phyloP scores from a whole-genome alignment of 805 yeast species.

The Scheffersomyces coipomensis region DNA sequence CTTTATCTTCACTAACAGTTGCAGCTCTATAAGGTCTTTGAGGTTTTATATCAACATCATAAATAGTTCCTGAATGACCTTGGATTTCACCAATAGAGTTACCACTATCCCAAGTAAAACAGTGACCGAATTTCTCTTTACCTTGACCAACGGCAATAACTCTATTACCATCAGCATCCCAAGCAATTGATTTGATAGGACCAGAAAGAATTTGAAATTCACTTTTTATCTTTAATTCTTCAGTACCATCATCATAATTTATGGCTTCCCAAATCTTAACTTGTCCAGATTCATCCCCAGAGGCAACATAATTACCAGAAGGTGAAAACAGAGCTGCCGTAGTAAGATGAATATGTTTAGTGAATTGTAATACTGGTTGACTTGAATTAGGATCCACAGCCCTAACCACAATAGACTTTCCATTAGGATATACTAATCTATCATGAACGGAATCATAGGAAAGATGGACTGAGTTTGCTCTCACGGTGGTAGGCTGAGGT shows the following conservation, averaged over 20 bases:
- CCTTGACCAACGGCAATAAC: conserved; percentile 95
- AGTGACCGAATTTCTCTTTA: conserved; percentile 86
- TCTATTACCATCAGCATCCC: conserved; percentile 89
- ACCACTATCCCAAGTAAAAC: conserved; percentile 92
- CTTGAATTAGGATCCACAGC: conserved; percentile 53
- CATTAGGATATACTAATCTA: conserved; percentile 77
- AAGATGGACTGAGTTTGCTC: conserved; percentile 69
- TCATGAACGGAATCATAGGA: conserved; percentile 71
- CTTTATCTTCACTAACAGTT: conserved; percentile 87
- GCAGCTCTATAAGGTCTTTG: conserved; percentile 91
- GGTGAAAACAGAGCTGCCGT: conserved; percentile 89
- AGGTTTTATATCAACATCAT: conserved; percentile 81
- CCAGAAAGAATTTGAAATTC: conserved; percentile 82
- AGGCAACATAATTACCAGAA: conserved; percentile 84
- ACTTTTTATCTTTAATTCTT: conserved; percentile 63
- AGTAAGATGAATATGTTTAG: conserved; percentile 66
- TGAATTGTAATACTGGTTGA: conserved; percentile 57
- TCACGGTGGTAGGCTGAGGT: conserved; percentile 76
- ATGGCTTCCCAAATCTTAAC: conserved; percentile 81
- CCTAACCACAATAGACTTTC: conserved; percentile 75
- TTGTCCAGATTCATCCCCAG: conserved; percentile 89
- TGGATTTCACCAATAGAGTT: conserved; percentile 95
- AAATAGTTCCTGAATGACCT: conserved; percentile 84
- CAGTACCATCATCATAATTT: conserved; percentile 35
- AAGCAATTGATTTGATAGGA: conserved; percentile 74